Conservation (phyloP, 495 filamentous ascomycete species). For the Polyplosphaeria fusca region DNA sequence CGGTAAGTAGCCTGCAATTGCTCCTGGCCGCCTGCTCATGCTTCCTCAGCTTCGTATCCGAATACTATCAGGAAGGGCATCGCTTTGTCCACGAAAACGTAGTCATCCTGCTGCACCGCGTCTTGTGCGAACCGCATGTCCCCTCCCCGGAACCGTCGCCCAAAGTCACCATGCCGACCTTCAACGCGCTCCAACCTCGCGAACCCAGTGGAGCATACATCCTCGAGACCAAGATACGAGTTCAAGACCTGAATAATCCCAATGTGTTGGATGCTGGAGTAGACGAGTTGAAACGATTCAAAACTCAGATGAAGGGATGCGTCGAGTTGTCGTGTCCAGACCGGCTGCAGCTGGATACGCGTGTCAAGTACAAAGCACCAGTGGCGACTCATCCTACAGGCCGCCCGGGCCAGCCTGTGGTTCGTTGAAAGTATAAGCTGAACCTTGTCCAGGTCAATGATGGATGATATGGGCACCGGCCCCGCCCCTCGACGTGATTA, state of each 20-base stretch:
- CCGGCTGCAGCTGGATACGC: constrained; percentile 62
- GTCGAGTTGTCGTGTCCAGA: constrained; percentile 64
- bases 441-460: not conserved
- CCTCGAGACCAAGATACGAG: constrained; percentile 44
- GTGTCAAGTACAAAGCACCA: constrained; percentile 44
- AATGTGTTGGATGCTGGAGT: constrained; percentile 52
- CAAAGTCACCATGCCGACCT: constrained; percentile 47
- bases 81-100: constrained; percentile 47
- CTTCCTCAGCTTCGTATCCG: constrained; percentile 43
- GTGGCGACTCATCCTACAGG: not conserved
- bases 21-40: constrained; percentile 2
- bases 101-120: constrained; percentile 42
- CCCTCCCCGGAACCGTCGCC: constrained; percentile 20
- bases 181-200: constrained; percentile 33
- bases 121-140: constrained; percentile 24
- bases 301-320: constrained; percentile 60
- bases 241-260: constrained; percentile 42
- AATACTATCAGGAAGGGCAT: constrained; percentile 45
- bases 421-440: not conserved
- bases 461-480: no score
- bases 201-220: constrained; percentile 42
- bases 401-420: not conserved
- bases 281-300: constrained; percentile 58
- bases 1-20: constrained; percentile 36
- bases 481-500: no score